These are phyloP conservation scores for Amanita muscaria DNA, from an alignment of 768 basidiomycete genomes.

Conservation along the genomic window DNA sequence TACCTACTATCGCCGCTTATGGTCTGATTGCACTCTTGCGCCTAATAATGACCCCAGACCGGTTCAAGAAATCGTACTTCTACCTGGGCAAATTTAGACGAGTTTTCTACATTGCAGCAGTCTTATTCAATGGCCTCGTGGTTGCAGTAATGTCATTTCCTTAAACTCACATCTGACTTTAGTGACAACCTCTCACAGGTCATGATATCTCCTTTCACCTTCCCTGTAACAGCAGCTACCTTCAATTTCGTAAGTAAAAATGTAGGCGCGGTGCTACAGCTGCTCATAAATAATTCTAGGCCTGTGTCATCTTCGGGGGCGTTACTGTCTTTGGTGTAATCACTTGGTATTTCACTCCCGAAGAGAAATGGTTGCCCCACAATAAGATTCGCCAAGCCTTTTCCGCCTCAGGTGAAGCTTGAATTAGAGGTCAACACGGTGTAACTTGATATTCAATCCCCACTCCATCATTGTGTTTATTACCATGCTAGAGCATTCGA, in stretches of 20 bases:
- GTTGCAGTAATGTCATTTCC: slow-evolving; percentile 47
- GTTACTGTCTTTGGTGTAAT: slow-evolving; percentile 72
- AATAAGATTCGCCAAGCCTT: slow-evolving; percentile 51
- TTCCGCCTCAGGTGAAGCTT: no score
- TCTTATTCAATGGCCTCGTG: slow-evolving; percentile 64
- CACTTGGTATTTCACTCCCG: slow-evolving; percentile 73
- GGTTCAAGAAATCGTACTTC: slow-evolving; percentile 69
- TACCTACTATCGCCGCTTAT: slow-evolving; percentile 86
- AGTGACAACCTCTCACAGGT: slow-evolving; percentile 35
- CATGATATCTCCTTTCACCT: slow-evolving; percentile 80
- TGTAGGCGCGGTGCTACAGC: slow-evolving; percentile 1
- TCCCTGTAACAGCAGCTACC: slow-evolving; percentile 64
- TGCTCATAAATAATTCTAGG: slow-evolving; percentile 29
- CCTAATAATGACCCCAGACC: slow-evolving; percentile 66
- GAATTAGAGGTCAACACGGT: not conserved
- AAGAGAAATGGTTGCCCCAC: slow-evolving; percentile 70
- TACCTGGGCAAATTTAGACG: slow-evolving; percentile 56
- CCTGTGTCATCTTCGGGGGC: slow-evolving; percentile 68
- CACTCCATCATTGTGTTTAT: no score
- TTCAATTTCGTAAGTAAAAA: slow-evolving; percentile 74
- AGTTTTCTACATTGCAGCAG: slow-evolving; percentile 60
- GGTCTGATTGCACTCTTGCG: slow-evolving; percentile 72
- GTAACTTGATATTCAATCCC: no score
- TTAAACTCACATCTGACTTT: slow-evolving; percentile 2
- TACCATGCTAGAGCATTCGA: no score